Evolutionary conservation across 345 rosid species (phyloP).

Genomic region (Eutrema heterophyllum): DNA sequence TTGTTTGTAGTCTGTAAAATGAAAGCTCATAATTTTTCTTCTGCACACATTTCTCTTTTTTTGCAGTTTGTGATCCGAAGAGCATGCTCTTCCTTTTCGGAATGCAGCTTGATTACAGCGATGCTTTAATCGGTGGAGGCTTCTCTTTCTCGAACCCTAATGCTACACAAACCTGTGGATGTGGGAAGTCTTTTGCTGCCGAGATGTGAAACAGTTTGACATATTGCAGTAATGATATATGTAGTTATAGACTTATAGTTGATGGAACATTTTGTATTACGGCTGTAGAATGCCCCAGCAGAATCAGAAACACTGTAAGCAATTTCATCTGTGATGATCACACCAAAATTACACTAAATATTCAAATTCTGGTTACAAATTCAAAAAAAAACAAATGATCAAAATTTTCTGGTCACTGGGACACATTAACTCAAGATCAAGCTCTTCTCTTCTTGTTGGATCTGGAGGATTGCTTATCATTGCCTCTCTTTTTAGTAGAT

Average conservation of each 20-base stretch:
- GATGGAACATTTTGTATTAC: neutral
- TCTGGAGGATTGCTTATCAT: slow-evolving; percentile 40
- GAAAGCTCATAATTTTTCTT: neutral
- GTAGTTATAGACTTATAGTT: slow-evolving; percentile 7
- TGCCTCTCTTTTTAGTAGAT: slow-evolving; percentile 52
- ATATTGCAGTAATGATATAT: neutral
- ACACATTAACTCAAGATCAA: neutral
- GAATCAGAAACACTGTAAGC: neutral
- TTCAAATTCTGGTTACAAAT: neutral
- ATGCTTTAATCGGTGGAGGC: slow-evolving; percentile 96
- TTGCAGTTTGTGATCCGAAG: slow-evolving; percentile 97
- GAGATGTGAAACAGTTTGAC: slow-evolving; percentile 39
- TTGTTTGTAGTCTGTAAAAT: neutral
- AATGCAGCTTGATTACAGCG: slow-evolving; percentile 95
- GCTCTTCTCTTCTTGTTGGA: slow-evolving; percentile 57
- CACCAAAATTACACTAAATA: neutral
- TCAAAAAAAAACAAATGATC: neutral
- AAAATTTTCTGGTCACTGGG: neutral
- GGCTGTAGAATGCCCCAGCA: slow-evolving; percentile 7
- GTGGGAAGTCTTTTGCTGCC: slow-evolving; percentile 71
- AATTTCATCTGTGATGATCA: neutral
- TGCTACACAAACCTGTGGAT: slow-evolving; percentile 83
- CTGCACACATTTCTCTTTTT: neutral
- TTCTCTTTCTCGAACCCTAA: slow-evolving; percentile 93
- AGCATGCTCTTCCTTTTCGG: slow-evolving; percentile 91